Base-by-base conservation (phyloP, 2,329 filamentous ascomycete genomes). In the Furcasterigmium sp. region DNA sequence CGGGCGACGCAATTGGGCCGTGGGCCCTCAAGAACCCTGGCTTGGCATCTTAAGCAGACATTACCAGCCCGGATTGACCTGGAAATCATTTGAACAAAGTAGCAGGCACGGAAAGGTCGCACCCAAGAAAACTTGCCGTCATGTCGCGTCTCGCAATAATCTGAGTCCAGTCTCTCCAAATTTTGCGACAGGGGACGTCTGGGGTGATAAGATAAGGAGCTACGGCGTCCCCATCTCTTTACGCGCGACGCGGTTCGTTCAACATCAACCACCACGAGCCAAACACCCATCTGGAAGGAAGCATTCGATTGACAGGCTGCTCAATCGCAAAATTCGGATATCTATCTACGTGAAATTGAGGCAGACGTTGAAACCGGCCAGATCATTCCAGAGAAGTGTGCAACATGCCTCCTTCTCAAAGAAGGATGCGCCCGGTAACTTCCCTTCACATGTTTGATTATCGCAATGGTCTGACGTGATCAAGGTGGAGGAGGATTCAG, bases 401-500 rank as follows among this genome's bases (percentile, higher is more conserved):
- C 39, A 41, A 5, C 21, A 67, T 67, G 64, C 57, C 64, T 38
- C 50, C 59, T 4, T 30, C 48, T 11, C 53, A 58, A 39, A 56
- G 64, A 39, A 55, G 63, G 37, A 54, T 58, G 19, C 61, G 62
- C 36, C 53, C 46, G 20, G 65, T 68, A 51, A n/a, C n/a, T n/a
- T n/a, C n/a, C n/a, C n/a, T n/a, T n/a, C n/a, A n/a, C n/a, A n/a
- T n/a, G n/a, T n/a, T n/a, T n/a, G n/a, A n/a, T n/a, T n/a, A n/a
- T n/a, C n/a, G n/a, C n/a, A n/a, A n/a, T n/a, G n/a, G n/a, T n/a
- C n/a, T 23, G 48, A 48, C 28, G 6, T 11, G 9, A 8, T 13
- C 8, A 21, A 62, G 56, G 50, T 37, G 8, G 53, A 56, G 3
- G 55, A 56, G 8, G 61, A 62, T n/a, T n/a, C n/a, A 9, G 62